Percentiles rank a stretch among this genome's conserved stretches.
Conservation (phyloP, 352 stramenopile genomes). For the Phytophthora cajani region DNA sequence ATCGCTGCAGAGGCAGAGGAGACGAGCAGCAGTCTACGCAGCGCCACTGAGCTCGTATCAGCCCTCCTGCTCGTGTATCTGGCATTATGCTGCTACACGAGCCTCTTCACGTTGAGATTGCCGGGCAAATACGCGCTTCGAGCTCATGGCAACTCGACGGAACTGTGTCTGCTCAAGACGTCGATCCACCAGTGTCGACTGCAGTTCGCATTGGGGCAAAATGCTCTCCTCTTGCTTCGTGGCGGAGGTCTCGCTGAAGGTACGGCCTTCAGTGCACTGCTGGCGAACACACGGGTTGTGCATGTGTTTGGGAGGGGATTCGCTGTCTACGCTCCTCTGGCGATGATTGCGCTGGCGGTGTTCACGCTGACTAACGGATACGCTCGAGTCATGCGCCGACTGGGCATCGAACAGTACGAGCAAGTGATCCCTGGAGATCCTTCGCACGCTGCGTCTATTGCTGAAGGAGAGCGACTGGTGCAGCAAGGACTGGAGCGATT, state of each 20-base stretch:
- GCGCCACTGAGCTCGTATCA: conserved; percentile 45
- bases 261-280: conserved; percentile 66
- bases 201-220: conserved; percentile 76
- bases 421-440: conserved; percentile 47
- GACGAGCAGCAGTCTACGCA: conserved; percentile 27
- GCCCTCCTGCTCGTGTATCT: conserved; percentile 66
- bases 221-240: conserved; percentile 67
- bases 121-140: conserved; percentile 61
- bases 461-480: conserved; percentile 57
- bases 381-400: conserved; percentile 50
- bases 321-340: conserved; percentile 58
- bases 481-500: conserved; percentile 59
- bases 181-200: conserved; percentile 71
- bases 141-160: conserved; percentile 61
- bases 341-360: conserved; percentile 58
- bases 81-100: conserved; percentile 63
- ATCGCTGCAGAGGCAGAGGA: conserved; percentile 25
- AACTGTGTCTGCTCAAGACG: conserved; percentile 65
- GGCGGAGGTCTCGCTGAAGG: conserved; percentile 42
- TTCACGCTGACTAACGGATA: conserved; percentile 65
- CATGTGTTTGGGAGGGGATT: conserved; percentile 65
- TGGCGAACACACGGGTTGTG: conserved; percentile 61
- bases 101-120: conserved; percentile 63
- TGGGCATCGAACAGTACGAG: conserved; percentile 80
- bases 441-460: conserved; percentile 48